Evolutionary conservation across 1,139 yeast genomes (phyloP), one percentile per base, ranked within the genome.

Genomic region (Suhomyces ambrosiae): DNA sequence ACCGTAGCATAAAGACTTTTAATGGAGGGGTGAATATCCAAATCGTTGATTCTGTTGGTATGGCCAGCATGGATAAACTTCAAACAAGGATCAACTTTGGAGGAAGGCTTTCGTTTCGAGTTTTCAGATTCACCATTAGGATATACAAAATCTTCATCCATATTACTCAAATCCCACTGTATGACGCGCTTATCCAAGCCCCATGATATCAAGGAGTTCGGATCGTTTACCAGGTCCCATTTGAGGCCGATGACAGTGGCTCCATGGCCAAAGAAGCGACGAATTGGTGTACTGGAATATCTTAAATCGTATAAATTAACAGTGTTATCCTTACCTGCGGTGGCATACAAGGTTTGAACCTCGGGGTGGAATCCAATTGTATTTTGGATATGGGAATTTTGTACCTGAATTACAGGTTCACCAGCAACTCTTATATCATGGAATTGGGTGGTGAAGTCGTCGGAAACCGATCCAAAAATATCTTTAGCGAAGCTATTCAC

Each of bases 391-490:
- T 68, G 74, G 21, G 61, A 65, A 30, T 67, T 68, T 17, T 65
- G 64, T 23, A 76, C 61, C 33, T 68, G 66, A 33, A 79, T 63
- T 12, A 70, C 72, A 18, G 75, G 76, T 19, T 60, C 61, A 10
- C 63, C 79, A 2, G 50, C 40, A 7, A 56, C 51, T 52, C 95
- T 75, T 16, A 77, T 60, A 54, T 89, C 97, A 50, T 78, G 83
- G 27, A 89, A 63, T 36, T 78, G 80, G 23, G 89, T 68, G 3
- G 79, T 68, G 40, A 74, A 75, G 54, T 85, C 95, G 54, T 86
- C 95, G 6, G 88, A 73, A 5, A 78, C 90, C 3, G 89, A 79
- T 0, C 82, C 94, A 56, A 86, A 80, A 17, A 84, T 49, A 3
- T 68, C 60, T 15, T 68, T 60, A 34, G 71, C 59, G 33, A 55